phyloP scores from a whole-genome alignment of 2,329 filamentous ascomycete genomes.

The Colletotrichum scovillei region DNA sequence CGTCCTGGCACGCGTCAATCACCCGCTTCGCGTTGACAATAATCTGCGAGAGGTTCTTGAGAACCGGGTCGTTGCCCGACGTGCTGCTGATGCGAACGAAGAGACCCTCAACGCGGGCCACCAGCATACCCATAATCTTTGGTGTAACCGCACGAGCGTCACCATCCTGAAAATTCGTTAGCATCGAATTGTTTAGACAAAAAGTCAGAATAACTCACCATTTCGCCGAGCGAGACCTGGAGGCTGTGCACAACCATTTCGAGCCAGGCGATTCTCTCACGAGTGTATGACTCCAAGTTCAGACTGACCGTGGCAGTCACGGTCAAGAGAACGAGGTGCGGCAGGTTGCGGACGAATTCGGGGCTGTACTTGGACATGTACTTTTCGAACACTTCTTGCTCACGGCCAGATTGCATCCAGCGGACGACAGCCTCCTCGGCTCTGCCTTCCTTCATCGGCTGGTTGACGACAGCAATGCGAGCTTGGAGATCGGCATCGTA shows the following conservation, averaged over 20 bases:
- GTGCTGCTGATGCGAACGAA: constrained; percentile 62
- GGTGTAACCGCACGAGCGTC: constrained; percentile 67
- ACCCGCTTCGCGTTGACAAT: constrained; percentile 48
- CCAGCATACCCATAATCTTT: constrained; percentile 66
- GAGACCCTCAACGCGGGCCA: constrained; percentile 63
- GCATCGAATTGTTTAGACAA: constrained; percentile 16
- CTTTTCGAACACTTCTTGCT: constrained; percentile 71
- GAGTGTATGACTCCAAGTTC: constrained; percentile 65
- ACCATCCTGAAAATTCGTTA: constrained; percentile 57
- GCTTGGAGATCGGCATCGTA: constrained; percentile 63
- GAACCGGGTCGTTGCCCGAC: constrained; percentile 57
- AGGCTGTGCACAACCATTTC: constrained; percentile 69
- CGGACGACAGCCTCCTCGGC: constrained; percentile 73
- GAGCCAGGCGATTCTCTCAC: constrained; percentile 69
- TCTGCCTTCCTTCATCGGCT: constrained; percentile 69
- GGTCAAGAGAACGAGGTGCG: constrained; percentile 71
- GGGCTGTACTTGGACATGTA: constrained; percentile 64
- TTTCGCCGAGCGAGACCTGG: constrained; percentile 56
- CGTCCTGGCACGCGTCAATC: constrained; percentile 39
- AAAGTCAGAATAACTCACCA: constrained; percentile 56
- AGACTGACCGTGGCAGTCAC: constrained; percentile 73
- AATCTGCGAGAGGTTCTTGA: constrained; percentile 61
- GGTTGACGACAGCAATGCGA: constrained; percentile 69
- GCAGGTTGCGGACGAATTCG: constrained; percentile 65
- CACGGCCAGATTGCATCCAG: constrained; percentile 73